Evolutionary conservation across 2,329 filamentous ascomycete species (phyloP).

Genomic region (Colletotrichum phormii): DNA sequence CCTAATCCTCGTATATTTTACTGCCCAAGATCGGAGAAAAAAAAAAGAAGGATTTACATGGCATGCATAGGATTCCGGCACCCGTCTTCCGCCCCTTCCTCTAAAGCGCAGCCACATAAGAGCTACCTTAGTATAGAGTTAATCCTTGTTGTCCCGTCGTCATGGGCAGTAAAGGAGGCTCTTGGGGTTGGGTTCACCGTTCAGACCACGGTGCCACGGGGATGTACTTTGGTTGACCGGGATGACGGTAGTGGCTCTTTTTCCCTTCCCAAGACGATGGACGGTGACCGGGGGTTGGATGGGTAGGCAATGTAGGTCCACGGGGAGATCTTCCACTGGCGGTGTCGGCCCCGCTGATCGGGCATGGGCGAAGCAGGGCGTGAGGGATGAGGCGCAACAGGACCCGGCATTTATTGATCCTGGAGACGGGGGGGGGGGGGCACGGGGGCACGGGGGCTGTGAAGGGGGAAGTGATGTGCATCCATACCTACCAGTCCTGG

Average conservation of each 20-base stretch:
- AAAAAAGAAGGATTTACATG: not conserved
- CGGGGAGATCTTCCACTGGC: conserved; percentile 16
- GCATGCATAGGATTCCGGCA: conserved; percentile 10
- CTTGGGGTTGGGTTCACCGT: not conserved
- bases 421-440: not conserved
- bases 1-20: not conserved
- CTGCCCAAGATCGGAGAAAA: not conserved
- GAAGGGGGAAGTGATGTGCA: not conserved
- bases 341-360: conserved; percentile 30
- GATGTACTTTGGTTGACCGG: conserved; percentile 2
- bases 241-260: conserved; percentile 4
- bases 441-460: conserved; percentile 4
- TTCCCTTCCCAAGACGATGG: not conserved
- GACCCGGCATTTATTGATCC: conserved; percentile 12
- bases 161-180: conserved; percentile 16
- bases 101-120: not conserved
- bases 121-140: not conserved
- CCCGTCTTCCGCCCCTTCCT: not conserved
- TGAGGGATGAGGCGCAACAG: conserved; percentile 25
- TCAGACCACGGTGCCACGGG: not conserved
- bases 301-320: not conserved
- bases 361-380: conserved; percentile 22
- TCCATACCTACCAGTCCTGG: not conserved
- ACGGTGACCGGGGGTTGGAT: conserved; percentile 1
- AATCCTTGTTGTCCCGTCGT: not conserved